Evolutionary conservation across 1,139 yeast species (phyloP).

Genomic region (Zygoascus sp.): DNA sequence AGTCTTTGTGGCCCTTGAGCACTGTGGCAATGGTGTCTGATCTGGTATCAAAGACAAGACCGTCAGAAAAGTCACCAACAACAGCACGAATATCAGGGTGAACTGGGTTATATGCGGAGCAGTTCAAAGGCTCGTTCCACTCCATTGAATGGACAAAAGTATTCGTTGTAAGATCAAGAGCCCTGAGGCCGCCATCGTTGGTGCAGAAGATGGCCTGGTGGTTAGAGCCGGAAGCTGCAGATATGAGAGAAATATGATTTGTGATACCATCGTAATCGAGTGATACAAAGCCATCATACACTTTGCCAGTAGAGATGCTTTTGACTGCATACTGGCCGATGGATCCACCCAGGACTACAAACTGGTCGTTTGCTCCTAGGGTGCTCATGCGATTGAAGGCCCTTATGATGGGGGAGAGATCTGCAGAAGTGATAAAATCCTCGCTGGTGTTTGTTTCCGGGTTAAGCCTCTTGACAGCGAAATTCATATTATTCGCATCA

Average conservation of each 20-base stretch:
- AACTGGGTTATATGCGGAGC: constrained; percentile 44
- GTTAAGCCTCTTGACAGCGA: constrained; percentile 30
- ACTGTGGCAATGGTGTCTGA: constrained; percentile 18
- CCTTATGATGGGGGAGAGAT: constrained; percentile 15
- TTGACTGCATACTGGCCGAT: constrained; percentile 49
- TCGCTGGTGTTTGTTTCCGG: constrained; percentile 35
- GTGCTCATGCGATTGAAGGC: constrained; percentile 44
- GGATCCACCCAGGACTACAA: constrained; percentile 52
- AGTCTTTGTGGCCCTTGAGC: constrained; percentile 50
- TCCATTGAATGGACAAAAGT: constrained; percentile 19
- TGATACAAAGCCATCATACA: constrained; percentile 38
- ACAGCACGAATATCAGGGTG: constrained; percentile 39
- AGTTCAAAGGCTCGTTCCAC: constrained; percentile 50
- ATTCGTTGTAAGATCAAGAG: constrained; percentile 38
- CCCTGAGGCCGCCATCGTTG: constrained; percentile 46
- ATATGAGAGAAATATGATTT: constrained; percentile 45
- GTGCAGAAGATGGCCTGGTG: constrained; percentile 41
- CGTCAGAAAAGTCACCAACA: constrained; percentile 48
- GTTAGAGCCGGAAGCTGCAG: constrained; percentile 24
- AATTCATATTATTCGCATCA: constrained; percentile 29
- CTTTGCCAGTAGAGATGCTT: constrained; percentile 32
- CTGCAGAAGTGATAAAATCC: constrained; percentile 29
- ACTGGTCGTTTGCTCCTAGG: constrained; percentile 42
- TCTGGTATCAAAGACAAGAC: constrained; percentile 46
- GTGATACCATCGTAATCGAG: constrained; percentile 49